Base-by-base conservation (phyloP, 2,329 filamentous ascomycete species). In the Pochonia chlamydosporia region DNA sequence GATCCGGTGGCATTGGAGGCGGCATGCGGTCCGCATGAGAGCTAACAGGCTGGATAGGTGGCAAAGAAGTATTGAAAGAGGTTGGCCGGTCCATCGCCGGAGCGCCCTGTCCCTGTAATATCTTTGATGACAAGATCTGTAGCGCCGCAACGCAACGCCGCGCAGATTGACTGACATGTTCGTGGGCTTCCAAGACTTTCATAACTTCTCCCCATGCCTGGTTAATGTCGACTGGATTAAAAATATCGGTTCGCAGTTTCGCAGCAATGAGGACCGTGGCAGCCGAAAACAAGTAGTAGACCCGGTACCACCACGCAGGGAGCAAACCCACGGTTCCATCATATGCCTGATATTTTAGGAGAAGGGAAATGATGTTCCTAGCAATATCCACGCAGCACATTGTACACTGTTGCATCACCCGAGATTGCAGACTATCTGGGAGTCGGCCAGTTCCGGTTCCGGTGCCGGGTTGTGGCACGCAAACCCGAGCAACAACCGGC, bases 281-380 rank as follows among this genome's bases (percentile, higher is more conserved):
- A 0, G 66, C 65, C 0, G 64, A 62, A 54, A 66, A 67, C 14
- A 68, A 52, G 14, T 67, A 68, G 47, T 65, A 68, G 0, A 69
- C 56, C 1, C 65, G 54, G 37, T 69, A 67, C 66, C 66, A 68
- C 66, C 66, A 69, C 0, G 65, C 64, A 2, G 65, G 67, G 0
- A 69, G 52, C 0, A 67, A 52, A 0, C 64, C 64, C 1, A 67
- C 56, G 0, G 61, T 63, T 5, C 55, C 59, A 6, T 69, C 62
- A 5, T 54, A 49, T 0, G 54, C 51, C n/a, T 64, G 62, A 35
- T 66, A 57, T 11, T 59, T 45, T 1, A 60, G 53, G 1, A 68
- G 55, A 1, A 56, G 52, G 0, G 58, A 46, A 11, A 69, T 65
- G 8, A 66, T 60, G 2, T 55, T 54, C 16, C 65, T 62, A 1